Evolutionary conservation across 306 rosid genomes (phyloP).

Genomic region (Quercus rubra): DNA sequence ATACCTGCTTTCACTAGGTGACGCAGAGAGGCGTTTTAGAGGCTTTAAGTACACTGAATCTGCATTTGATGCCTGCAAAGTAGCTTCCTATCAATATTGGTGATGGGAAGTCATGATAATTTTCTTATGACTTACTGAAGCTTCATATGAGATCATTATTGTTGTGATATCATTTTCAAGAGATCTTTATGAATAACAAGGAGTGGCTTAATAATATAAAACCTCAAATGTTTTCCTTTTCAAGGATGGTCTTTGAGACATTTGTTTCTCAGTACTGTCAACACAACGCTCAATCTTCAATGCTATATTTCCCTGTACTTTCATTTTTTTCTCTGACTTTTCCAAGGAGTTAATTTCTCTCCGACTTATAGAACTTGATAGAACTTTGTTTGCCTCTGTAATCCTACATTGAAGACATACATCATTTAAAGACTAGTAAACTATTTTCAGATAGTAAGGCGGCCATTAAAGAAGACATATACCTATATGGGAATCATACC

Average conservation of each 20-base stretch:
- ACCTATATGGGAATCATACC: constrained; percentile 34
- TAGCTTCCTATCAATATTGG: constrained; percentile 16
- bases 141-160: constrained; percentile 6
- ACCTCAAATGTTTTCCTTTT: constrained; percentile 76
- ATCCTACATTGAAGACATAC: constrained; percentile 32
- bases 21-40: constrained; percentile 52
- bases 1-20: constrained; percentile 60
- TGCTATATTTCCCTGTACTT: constrained; percentile 30
- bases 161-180: constrained; percentile 12
- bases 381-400: constrained; percentile 32
- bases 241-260: constrained; percentile 29
- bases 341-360: constrained; percentile 28
- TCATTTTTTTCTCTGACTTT: constrained; percentile 30
- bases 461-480: not conserved
- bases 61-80: constrained; percentile 57
- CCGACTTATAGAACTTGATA: constrained; percentile 31
- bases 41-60: constrained; percentile 54
- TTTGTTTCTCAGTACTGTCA: constrained; percentile 42
- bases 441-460: constrained; percentile 5
- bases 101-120: constrained; percentile 9
- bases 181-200: constrained; percentile 2
- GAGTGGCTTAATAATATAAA: constrained; percentile 5
- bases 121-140: constrained; percentile 16
- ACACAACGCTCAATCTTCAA: constrained; percentile 30
- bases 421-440: constrained; percentile 18